phyloP scores from a whole-genome alignment of 345 rosid species.

The Hypericum androsaemum region DNA sequence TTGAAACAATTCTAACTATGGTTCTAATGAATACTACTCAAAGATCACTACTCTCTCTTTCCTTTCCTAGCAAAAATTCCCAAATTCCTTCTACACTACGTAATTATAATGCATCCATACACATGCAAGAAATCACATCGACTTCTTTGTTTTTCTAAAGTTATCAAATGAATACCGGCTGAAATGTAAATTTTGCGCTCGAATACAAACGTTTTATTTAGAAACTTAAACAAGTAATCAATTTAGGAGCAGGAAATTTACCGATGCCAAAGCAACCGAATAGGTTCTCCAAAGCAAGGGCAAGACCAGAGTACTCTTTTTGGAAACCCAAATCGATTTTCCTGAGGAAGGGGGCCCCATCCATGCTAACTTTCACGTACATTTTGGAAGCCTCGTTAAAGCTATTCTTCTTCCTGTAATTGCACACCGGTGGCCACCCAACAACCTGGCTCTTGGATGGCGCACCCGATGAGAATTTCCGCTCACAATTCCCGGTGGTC shows the following conservation, averaged over 20 bases:
- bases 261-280: background rate
- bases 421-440: conserved; percentile 27
- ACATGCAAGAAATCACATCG: background rate
- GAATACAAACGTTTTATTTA: too few species aligned
- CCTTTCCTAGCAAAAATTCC: background rate
- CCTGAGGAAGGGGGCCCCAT: background rate
- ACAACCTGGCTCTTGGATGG: conserved; percentile 16
- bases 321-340: background rate
- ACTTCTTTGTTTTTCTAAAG: too few species aligned
- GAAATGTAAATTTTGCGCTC: too few species aligned
- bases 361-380: conserved; percentile 1
- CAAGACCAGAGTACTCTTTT: background rate
- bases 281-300: background rate
- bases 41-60: background rate
- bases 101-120: background rate
- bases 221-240: background rate
- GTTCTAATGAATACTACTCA: too few species aligned
- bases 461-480: conserved; percentile 10
- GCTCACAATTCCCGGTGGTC: conserved; percentile 15
- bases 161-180: too few species aligned
- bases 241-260: background rate
- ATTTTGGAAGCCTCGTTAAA: too few species aligned
- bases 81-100: background rate
- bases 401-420: conserved; percentile 21
- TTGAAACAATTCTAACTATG: too few species aligned